Base-by-base conservation (phyloP, 306 rosid genomes). In the Sphenostylis stenocarpa region DNA sequence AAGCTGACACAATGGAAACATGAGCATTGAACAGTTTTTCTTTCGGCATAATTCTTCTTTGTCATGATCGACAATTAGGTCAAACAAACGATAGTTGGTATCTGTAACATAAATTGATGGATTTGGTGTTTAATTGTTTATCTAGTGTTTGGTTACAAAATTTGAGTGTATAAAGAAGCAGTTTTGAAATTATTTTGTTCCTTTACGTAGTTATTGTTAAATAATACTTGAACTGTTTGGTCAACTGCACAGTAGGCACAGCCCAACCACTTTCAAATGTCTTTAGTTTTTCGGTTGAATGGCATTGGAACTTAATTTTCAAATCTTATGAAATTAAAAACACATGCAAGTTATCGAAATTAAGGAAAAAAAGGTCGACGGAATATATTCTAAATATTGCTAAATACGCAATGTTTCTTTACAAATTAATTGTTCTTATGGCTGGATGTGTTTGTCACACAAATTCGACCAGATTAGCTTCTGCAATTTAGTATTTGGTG, bases 121-220 rank as follows among this genome's bases (percentile, higher is more conserved):
- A 44, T 74, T 73, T 58, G 73, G 53, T 51, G 73, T 65, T 23
- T 15, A 49, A 75, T 61, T 19, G 24, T 19, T 75, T 61, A 51
- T 75, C 78, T 45, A 16, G 15, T n/a, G 57, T 47, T 69, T 69
- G 74, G 9, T 67, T 44, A 44, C 17, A 24, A 36, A 67, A 24
- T 39, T 67, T 67, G 56, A 24, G 24, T 39, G 14, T 31, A n/a
- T n/a, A n/a, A n/a, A n/a, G n/a, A 31, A 31, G 34, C 4, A 34
- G 9, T 4, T 6, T 34, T 9, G 5, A 34, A 34, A 34, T 5
- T 34, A 6, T 34, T 5, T 34, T 34, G 39, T 34, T 34, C 39
- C 39, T 34, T 34, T 34, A 34, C 39, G 39, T 34, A 4, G 39
- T 6, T 34, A 34, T 34, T 34, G 39, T n/a, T n/a, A n/a, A n/a